Base-by-base conservation (phyloP, 2,329 filamentous ascomycete genomes). In the Fusarium incarnatum region DNA sequence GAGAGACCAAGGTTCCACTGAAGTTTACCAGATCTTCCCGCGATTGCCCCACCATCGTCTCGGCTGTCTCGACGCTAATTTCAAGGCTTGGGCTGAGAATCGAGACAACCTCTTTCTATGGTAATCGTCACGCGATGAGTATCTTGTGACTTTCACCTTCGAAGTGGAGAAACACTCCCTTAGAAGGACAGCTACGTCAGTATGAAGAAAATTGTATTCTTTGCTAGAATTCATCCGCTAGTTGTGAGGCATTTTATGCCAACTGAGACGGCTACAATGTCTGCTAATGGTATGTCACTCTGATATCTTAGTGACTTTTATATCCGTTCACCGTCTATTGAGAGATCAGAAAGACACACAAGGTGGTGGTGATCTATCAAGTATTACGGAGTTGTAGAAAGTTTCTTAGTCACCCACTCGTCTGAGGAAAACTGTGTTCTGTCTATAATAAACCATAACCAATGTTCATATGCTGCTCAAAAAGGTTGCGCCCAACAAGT, bases 11-110 rank as follows among this genome's bases (percentile, higher is more conserved):
- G 47, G 56, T 20, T 45, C 67, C 56, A 66, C 46, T 45, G 37
- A 45, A 40, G 56, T 52, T 49, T 47, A 56, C 60, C 63, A 57
- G 60, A 50, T 60, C 47, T 49, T 52, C 60, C 72, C 67, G 60
- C 49, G 34, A 40, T 45, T 53, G 37, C 72, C 58, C 68, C 70
- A 47, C 72, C 30, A 25, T 27, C 32, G 46, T 59, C 63, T 50
- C 28, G 32, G 30, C 40, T 50, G 27, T 16, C 47, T 44, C 45
- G 5, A 42, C 27, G 25, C n/a, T 52, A 23, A 25, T 40, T 42
- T 25, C 28, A 23, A 41, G 41, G 44, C 60, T 32, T 42, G 7
- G n/a, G 34, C 32, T 18, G 16, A 48, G 18, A 37, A 45, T 45
- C 9, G 42, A 45, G 22, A 47, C 30, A 28, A n/a, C 32, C 32